These are phyloP conservation scores for Nyctanthes arbortristis DNA, from an alignment of 257 asterid genomes.

Conservation along the genomic window DNA sequence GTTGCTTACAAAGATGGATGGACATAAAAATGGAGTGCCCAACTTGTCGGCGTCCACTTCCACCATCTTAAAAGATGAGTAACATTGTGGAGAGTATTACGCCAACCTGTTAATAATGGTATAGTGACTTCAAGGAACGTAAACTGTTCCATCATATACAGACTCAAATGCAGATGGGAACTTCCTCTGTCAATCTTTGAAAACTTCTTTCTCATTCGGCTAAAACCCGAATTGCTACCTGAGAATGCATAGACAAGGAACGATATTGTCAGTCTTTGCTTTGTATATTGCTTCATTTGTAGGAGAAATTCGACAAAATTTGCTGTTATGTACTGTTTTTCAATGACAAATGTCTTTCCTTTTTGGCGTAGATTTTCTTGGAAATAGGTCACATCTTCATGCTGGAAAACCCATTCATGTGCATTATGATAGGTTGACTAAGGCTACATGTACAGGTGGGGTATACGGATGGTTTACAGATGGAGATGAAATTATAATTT, in stretches of 20 bases:
- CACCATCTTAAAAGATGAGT: constrained; percentile 60
- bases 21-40: constrained; percentile 99
- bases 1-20: constrained; percentile 97
- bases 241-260: neutral
- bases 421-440: neutral
- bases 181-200: neutral
- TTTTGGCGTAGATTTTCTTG: neutral
- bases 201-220: neutral
- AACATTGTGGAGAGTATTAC: constrained; percentile 20
- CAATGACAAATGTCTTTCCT: neutral
- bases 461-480: no score
- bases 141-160: neutral
- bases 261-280: neutral
- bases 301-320: neutral
- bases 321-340: neutral
- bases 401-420: neutral
- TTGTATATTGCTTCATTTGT: neutral
- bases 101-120: constrained; percentile 50
- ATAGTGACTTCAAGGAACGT: constrained; percentile 5
- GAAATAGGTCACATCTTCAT: neutral
- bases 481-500: no score
- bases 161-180: neutral
- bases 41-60: constrained; percentile 92
- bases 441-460: no score
- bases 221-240: neutral